These are phyloP conservation scores for Podila epigama DNA, from an alignment of 192 early-diverging fungal genomes.

Conservation along the genomic window DNA sequence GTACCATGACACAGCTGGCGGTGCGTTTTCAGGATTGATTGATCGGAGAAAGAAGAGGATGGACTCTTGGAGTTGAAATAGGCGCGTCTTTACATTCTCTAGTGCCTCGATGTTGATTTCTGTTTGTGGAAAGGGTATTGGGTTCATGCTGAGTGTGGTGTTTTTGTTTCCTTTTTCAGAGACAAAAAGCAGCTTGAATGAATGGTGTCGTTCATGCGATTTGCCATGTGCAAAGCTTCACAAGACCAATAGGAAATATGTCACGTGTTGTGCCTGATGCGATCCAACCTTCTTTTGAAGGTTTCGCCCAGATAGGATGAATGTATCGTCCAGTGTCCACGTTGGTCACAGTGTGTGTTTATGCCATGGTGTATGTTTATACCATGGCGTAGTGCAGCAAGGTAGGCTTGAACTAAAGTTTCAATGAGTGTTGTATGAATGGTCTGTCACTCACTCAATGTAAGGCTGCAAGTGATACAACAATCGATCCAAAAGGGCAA, in stretches of 20 bases:
- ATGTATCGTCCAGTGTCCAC: too few species aligned
- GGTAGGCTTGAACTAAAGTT: too few species aligned
- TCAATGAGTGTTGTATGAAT: too few species aligned
- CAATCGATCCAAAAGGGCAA: too few species aligned
- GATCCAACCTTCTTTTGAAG: not conserved
- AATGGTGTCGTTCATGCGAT: not conserved
- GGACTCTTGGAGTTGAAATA: slow-evolving; percentile 46
- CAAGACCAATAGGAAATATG: not conserved
- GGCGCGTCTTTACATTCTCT: slow-evolving; percentile 40
- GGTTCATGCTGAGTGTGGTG: not conserved
- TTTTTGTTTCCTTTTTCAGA: not conserved
- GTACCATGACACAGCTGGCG: slow-evolving; percentile 41
- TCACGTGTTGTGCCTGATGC: not conserved
- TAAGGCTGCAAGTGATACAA: too few species aligned
- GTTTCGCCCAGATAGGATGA: too few species aligned
- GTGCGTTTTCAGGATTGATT: slow-evolving; percentile 36
- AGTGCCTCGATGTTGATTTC: slow-evolving; percentile 37
- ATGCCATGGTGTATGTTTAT: too few species aligned
- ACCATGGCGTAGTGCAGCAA: too few species aligned
- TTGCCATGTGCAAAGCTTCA: not conserved
- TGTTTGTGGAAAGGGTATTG: slow-evolving; percentile 33
- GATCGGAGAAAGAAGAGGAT: slow-evolving; percentile 34
- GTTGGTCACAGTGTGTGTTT: too few species aligned
- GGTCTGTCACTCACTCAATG: too few species aligned
- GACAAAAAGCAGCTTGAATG: not conserved